These are phyloP conservation scores for Pulveroboletus ravenelii DNA, from an alignment of 768 basidiomycete species.

Conservation along the genomic window DNA sequence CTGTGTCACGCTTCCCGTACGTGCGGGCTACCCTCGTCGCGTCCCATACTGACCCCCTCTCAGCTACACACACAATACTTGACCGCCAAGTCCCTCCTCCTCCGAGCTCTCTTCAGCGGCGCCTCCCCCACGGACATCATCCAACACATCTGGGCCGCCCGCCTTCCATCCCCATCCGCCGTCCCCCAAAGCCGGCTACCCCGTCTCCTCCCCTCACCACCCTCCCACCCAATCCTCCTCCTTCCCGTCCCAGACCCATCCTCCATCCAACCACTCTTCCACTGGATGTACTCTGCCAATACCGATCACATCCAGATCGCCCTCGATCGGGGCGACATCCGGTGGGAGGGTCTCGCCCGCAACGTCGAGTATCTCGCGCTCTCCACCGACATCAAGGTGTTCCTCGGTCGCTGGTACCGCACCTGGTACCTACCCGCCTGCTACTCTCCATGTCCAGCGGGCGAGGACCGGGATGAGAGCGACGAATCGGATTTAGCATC, in stretches of 20 bases:
- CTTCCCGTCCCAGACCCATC: conserved; percentile 72
- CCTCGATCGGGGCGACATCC: conserved; percentile 61
- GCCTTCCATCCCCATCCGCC: conserved; percentile 24
- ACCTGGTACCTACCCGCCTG: conserved; percentile 49
- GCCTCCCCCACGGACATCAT: conserved; percentile 58
- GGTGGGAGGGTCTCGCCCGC: conserved; percentile 83
- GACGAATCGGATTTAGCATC: conserved; percentile 33
- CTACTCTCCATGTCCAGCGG: conserved; percentile 25
- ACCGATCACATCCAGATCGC: conserved; percentile 60
- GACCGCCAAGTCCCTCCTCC: conserved; percentile 70
- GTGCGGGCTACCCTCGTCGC: conserved; percentile 10
- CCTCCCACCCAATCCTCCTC: conserved; percentile 64
- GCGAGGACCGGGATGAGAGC: conserved; percentile 19
- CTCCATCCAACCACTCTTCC: conserved; percentile 66
- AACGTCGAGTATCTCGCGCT: conserved; percentile 89
- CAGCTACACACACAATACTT: conserved; percentile 82
- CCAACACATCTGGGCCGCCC: conserved; percentile 27
- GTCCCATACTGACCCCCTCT: conserved; percentile 4
- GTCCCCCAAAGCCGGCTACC: conserved; percentile 53
- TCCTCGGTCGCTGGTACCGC: conserved; percentile 72
- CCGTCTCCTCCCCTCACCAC: conserved; percentile 55
- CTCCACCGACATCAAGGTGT: conserved; percentile 68
- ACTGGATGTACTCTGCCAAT: conserved; percentile 82
- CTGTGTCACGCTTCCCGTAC: conserved; percentile 60
- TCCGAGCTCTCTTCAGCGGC: conserved; percentile 68